Percentiles rank a stretch among this genome's conserved stretches.
These are phyloP conservation scores for Protomyces inundatus DNA, from an alignment of 1,139 yeast genomes.

Conservation along the genomic window DNA sequence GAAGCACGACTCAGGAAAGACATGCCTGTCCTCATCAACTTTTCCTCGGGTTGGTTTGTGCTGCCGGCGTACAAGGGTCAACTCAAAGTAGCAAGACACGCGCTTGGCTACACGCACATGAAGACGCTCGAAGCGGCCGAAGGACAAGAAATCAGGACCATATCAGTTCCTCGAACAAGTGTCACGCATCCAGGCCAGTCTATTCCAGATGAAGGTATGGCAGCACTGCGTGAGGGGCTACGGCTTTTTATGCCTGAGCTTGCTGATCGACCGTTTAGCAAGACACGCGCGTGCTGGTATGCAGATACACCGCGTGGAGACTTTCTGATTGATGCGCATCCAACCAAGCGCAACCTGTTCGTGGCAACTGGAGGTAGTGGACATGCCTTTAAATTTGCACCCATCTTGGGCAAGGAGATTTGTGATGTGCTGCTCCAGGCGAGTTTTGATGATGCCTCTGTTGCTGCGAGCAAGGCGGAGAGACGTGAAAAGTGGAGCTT, in stretches of 20 bases:
- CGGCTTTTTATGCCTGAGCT: constrained; percentile 28
- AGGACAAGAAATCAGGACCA: neutral
- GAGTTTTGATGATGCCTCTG: neutral
- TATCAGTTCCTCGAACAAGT: constrained; percentile 19
- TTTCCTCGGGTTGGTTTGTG: constrained; percentile 47
- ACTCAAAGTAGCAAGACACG: constrained; percentile 41
- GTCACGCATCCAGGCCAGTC: constrained; percentile 8
- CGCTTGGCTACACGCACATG: constrained; percentile 31
- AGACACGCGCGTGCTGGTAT: constrained; percentile 43
- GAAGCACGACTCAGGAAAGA: constrained; percentile 35
- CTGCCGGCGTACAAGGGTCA: constrained; percentile 45
- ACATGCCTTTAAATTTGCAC: constrained; percentile 35
- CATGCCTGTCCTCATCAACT: constrained; percentile 46
- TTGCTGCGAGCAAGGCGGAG: neutral
- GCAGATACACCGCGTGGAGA: constrained; percentile 46
- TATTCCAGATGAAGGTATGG: constrained; percentile 31
- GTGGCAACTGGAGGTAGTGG: constrained; percentile 49
- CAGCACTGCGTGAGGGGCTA: constrained; percentile 29
- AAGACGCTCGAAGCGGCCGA: neutral
- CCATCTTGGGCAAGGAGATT: constrained; percentile 20
- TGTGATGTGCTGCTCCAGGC: neutral
- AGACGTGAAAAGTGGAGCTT: constrained; percentile 8
- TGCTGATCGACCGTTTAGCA: constrained; percentile 30
- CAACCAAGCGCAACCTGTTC: constrained; percentile 41
- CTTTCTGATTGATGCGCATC: constrained; percentile 44